Conservation (phyloP, 371 early-diverging fungal genomes). For the Chytridium lagenaria region DNA sequence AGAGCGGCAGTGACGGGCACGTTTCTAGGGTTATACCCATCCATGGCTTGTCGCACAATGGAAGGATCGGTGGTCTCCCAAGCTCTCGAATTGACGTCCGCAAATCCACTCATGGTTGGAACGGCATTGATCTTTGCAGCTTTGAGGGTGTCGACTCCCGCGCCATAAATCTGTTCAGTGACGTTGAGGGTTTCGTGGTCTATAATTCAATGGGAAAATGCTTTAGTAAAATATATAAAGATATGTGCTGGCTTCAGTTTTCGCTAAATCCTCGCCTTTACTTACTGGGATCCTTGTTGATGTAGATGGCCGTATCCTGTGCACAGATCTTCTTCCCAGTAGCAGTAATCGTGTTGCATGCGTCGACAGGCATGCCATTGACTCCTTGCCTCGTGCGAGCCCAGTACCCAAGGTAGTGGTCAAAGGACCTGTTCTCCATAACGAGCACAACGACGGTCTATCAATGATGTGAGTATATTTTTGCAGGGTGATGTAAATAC, state of each 20-base stretch:
- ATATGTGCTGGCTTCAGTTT: too few relatives aligned
- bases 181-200: conserved; percentile 14
- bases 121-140: background rate
- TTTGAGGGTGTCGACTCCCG: too few relatives aligned
- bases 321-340: conserved; percentile 13
- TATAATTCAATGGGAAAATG: background rate
- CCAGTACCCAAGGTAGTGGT: conserved; percentile 25
- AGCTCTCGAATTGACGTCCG: too few relatives aligned
- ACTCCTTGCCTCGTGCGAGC: too few relatives aligned
- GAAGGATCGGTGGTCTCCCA: too few relatives aligned
- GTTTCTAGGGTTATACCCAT: conserved; percentile 21
- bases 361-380: too few relatives aligned
- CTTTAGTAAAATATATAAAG: background rate
- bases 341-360: too few relatives aligned
- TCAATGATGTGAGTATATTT: background rate
- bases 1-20: conserved; percentile 37
- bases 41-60: conserved; percentile 13
- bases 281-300: conserved; percentile 22
- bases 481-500: background rate
- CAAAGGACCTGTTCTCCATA: conserved; percentile 36
- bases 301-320: background rate
- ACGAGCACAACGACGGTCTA: conserved; percentile 38
- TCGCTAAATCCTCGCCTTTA: background rate
- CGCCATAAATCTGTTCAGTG: conserved; percentile 40
- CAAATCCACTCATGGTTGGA: too few relatives aligned